Base-by-base conservation (phyloP, 805 yeast species). In the Candida railenensis region DNA sequence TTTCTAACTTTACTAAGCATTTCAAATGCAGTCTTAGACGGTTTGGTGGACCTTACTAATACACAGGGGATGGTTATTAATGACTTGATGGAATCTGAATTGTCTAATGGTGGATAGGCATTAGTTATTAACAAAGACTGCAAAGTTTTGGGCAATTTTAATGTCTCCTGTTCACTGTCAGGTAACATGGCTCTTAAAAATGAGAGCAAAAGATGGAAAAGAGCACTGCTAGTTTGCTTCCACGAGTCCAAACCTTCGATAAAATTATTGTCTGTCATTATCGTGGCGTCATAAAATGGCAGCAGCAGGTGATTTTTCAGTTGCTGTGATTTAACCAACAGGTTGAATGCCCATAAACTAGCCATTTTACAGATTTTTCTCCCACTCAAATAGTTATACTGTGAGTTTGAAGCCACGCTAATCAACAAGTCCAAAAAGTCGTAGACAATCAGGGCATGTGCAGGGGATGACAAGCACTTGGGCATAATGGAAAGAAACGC, bases 371-470 rank as follows among this genome's bases (percentile, higher is more conserved):
- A 76, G 15, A 90, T 76, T 58, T 88, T 89, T 41, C 90, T 75
- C 0, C 94, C 95, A 57, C 87, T 81, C 73, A 90, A 68, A 57
- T 85, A 82, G 57, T 89, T 89, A 37, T 82, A 80, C 55, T 82
- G 85, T 2, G 95, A 82, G 64, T 89, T 87, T 8, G 95, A 81
- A 0, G 95, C 83, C 37, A 90, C 66, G 9, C 89, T 77, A 9
- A 89, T 87, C 38, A 91, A 67, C 32, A 90, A 73, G 58, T 90
- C 96, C 55, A 89, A 78, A 57, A 89, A 91, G 60, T 88, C 96
- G 62, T 87, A 88, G 3, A 88, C 92, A 3, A 91, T 88, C 1
- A 94, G 84, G 0, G 96, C 96, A 66, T 89, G 96, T 3, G 92
- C 85, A 2, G 94, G 89, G 0, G 94, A 83, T 2, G 85, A 78